These are phyloP conservation scores for Fusarium sp. DNA, from an alignment of 2,329 filamentous ascomycete species.

Conservation along the genomic window DNA sequence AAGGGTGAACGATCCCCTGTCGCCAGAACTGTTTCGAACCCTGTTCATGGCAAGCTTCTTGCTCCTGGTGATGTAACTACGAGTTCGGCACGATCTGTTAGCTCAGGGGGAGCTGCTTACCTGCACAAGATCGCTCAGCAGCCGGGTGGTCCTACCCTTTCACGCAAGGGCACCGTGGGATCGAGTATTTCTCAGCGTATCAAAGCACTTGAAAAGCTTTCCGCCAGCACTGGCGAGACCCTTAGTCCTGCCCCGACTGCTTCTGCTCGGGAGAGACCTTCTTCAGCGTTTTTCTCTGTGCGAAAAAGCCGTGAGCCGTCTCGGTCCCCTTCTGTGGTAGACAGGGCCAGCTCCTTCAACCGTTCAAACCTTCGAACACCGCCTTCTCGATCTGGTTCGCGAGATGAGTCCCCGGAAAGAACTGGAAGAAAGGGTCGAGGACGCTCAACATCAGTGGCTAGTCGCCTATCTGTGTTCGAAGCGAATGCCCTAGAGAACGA, in stretches of 20 bases:
- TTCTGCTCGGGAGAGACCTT: slow-evolving; percentile 55
- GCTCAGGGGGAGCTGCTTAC: slow-evolving; percentile 68
- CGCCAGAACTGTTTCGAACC: slow-evolving; percentile 62
- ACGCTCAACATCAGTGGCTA: slow-evolving; percentile 67
- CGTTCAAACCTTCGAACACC: slow-evolving; percentile 48
- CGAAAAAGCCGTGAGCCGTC: slow-evolving; percentile 61
- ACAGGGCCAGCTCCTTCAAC: slow-evolving; percentile 57
- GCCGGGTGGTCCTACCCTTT: slow-evolving; percentile 61
- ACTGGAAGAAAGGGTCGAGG: slow-evolving; percentile 54
- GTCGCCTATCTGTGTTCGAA: slow-evolving; percentile 68
- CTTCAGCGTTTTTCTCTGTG: slow-evolving; percentile 70
- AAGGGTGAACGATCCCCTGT: slow-evolving; percentile 46
- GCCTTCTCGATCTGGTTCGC: slow-evolving; percentile 54
- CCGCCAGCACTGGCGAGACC: slow-evolving; percentile 54
- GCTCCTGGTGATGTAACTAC: slow-evolving; percentile 61
- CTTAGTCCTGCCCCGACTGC: slow-evolving; percentile 14
- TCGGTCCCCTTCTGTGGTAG: slow-evolving; percentile 59
- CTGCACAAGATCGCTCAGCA: slow-evolving; percentile 67
- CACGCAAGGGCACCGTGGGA: slow-evolving; percentile 80
- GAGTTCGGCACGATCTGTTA: slow-evolving; percentile 64
- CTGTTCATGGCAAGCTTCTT: slow-evolving; percentile 58
- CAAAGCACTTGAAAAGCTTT: slow-evolving; percentile 88
- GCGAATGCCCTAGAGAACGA: slow-evolving; percentile 40
- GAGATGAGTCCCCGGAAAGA: slow-evolving; percentile 62
- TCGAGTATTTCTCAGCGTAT: slow-evolving; percentile 95